Evolutionary conservation across 805 yeast species (phyloP).

Genomic region (Spathaspora sp.): DNA sequence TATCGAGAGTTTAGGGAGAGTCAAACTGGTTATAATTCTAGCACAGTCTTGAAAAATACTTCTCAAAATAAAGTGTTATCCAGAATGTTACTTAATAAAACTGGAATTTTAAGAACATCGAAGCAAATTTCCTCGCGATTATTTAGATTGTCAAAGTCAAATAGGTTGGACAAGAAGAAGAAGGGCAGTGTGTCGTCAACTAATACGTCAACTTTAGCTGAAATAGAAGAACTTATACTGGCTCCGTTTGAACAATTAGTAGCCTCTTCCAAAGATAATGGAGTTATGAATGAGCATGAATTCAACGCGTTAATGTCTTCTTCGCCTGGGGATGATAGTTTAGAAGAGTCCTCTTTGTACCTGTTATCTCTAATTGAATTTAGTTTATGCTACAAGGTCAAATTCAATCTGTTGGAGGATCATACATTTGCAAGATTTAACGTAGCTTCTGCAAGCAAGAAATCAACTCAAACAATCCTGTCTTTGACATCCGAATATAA

Average conservation of each 20-base stretch:
- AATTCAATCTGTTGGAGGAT: background rate
- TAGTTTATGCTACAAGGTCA: background rate
- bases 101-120: constrained; percentile 32
- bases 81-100: constrained; percentile 34
- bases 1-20: constrained; percentile 28
- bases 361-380: background rate
- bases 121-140: constrained; percentile 35
- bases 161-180: constrained; percentile 16
- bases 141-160: constrained; percentile 23
- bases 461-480: background rate
- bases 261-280: constrained; percentile 13
- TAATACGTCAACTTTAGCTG: constrained; percentile 6
- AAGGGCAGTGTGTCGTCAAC: background rate
- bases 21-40: constrained; percentile 15
- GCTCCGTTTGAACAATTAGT: constrained; percentile 27
- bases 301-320: constrained; percentile 25
- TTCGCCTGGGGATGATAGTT: constrained; percentile 15
- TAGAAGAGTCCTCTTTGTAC: background rate
- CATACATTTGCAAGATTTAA: constrained; percentile 9
- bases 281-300: constrained; percentile 27
- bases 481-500: background rate
- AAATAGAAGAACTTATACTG: constrained; percentile 22
- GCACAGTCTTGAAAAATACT: constrained; percentile 26
- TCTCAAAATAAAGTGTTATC: constrained; percentile 39
- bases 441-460: background rate